These are phyloP conservation scores for Cyberlindnera saturnus DNA, from an alignment of 805 yeast genomes.

Conservation along the genomic window DNA sequence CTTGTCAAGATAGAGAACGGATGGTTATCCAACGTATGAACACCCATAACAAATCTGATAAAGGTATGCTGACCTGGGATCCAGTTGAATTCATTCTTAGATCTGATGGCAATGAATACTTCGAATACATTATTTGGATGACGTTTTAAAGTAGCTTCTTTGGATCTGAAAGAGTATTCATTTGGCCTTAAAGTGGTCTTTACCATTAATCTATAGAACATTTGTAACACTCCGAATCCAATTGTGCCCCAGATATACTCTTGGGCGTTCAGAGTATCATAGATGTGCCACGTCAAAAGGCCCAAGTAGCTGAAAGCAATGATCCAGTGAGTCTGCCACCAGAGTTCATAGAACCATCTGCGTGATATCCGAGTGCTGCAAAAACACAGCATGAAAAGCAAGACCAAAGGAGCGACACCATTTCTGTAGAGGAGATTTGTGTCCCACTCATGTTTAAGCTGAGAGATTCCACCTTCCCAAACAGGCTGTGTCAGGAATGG, in stretches of 20 bases:
- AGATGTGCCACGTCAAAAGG: slow-evolving; percentile 40
- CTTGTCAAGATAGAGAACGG: no score
- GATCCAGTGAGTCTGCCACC: slow-evolving; percentile 48
- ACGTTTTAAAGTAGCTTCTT: slow-evolving; percentile 35
- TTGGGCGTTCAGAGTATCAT: slow-evolving; percentile 28
- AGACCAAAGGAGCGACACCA: slow-evolving; percentile 45
- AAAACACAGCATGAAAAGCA: slow-evolving; percentile 37
- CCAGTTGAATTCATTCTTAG: no score
- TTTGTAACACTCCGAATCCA: slow-evolving; percentile 45
- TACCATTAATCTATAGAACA: slow-evolving; percentile 38
- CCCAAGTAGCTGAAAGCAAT: slow-evolving; percentile 43
- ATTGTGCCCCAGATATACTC: slow-evolving; percentile 44
- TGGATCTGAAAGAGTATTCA: slow-evolving; percentile 31
- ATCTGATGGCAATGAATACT: no score
- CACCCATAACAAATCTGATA: no score
- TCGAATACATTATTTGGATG: no score
- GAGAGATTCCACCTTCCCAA: slow-evolving; percentile 41
- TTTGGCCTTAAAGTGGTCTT: slow-evolving; percentile 43
- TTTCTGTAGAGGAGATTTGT: slow-evolving; percentile 23
- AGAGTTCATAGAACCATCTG: slow-evolving; percentile 37
- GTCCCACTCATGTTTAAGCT: slow-evolving; percentile 11
- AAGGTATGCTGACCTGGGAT: no score
- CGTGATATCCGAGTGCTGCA: slow-evolving; percentile 37
- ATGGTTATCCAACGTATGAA: no score
- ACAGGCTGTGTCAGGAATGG: slow-evolving; percentile 42